Base-by-base conservation (phyloP, 768 basidiomycete genomes). In the Melanogaster broomeanus region DNA sequence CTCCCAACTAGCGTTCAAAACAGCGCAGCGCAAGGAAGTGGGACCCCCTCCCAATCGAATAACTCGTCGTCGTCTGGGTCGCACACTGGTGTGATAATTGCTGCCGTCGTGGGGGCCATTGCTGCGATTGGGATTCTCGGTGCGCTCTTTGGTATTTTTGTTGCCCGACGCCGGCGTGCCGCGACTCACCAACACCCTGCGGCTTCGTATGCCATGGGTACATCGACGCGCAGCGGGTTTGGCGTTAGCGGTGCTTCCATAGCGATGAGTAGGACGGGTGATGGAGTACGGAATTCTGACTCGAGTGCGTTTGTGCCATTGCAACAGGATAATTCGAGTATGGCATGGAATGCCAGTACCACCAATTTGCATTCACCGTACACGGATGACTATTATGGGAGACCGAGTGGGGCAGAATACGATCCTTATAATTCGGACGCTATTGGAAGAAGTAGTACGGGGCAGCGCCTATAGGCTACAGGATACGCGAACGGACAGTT, bases 271-370 rank as follows among this genome's bases (percentile, higher is more conserved):
- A 58, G 56, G 66, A 49, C 58, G 64, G 48, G 28, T 4, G 57
- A 58, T 21, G 60, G 45, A 10, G 39, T 34, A 38, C 71, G 83
- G 35, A 69, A 69, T 69, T 84, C 84, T 55, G 81, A 86, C 71
- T 82, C 84, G 60, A 85, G 83, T 55, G 79, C 85, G 31, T 88
- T 89, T 61, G 73, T 86, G 45, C 87, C 88, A n/a, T 66, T 90
- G 60, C 80, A 81, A 57, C 84, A 85, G 63, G 80, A 78, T 49
- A 84, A 81, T 61, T 59, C 72, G 48, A 82, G 78, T 59, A 75
- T 74, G 58, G 74, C 77, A 42, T 85, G 83, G 83, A 81, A 82
- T 57, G 73, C 74, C 42, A 87, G 84, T 63, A 74, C 65, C 18
- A 64, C 66, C 31, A 79, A 74, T 60, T 63, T 85, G 57, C 66